Evolutionary conservation across 495 filamentous ascomycete genomes (phyloP), one percentile per base, ranked within the genome.

Genomic region (Lasiosphaeria hispida): DNA sequence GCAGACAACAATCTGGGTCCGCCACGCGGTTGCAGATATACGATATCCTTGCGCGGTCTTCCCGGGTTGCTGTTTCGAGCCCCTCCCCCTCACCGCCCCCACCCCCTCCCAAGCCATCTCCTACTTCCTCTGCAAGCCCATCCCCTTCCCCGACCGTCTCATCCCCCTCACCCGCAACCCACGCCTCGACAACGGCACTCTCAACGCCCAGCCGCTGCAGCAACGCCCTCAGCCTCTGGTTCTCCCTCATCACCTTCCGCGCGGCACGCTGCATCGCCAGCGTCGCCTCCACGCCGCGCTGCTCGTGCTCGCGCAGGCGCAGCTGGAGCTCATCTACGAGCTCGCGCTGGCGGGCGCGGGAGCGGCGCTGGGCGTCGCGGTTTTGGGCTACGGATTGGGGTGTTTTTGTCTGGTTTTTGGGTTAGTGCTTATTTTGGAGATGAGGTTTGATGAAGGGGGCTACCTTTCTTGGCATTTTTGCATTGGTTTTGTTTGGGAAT

Each of bases 341-440:
- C 63, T 85, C 82, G 63, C 84, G 83, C 45, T 79, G 80, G 17
- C 81, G 74, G n/a, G 85, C 84, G 40, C 86, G 81, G 37, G 84
- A 87, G 39, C 80, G 85, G 15, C 86, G 83, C 65, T 89, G 86
- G 61, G 87, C 87, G 30, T 88, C 84, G 17, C 86, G 76, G 53
- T 55, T 55, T 36, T 35, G 41, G 19, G 23, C 13, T 23, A 55
- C 10, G 14, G 53, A 45, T 23, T 36, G 13, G 30, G 30, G 41
- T 14, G 53, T 55, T 55, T 55, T 45, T 8, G 42, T 45, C 41
- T 55, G 14, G 10, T 7, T 35, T 34, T 33, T 51, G 3, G 10
- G 10, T 49, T 36, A 35, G 47, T 5, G 2, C 23, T 30, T 30
- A 30, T 5, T 30, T 5, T 30, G 2, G 23, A 30, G 23, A 30